A percentile compares a stretch with the other conserved stretches of the same genome.
Evolutionary conservation across 2,329 filamentous ascomycete species (phyloP).

Genomic region (Monilinia aucupariae): DNA sequence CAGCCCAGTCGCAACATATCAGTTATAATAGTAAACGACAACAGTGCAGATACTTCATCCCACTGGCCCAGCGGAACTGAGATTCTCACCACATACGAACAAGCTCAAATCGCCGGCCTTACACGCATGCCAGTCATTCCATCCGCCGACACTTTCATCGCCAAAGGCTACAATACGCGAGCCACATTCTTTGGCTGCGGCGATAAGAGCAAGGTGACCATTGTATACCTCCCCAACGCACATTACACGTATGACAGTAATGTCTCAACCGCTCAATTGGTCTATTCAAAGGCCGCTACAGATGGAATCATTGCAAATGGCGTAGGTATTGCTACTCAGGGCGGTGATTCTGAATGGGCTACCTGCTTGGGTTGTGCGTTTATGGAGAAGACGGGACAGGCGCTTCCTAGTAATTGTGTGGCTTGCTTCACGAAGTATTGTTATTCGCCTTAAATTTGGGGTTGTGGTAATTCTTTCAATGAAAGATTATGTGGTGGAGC

Average conservation of each 20-base stretch:
- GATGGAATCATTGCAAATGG: conserved; percentile 40
- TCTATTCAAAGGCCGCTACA: conserved; percentile 36
- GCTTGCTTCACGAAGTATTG: conserved; percentile 41
- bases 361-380: conserved; percentile 42
- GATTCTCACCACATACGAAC: conserved; percentile 34
- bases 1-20: conserved; percentile 38
- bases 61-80: conserved; percentile 40
- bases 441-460: conserved; percentile 19
- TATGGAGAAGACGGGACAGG: conserved; percentile 33
- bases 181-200: conserved; percentile 43
- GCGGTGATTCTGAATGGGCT: conserved; percentile 34
- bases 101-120: conserved; percentile 22
- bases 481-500: neutral
- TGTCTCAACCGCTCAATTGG: conserved; percentile 32
- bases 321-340: conserved; percentile 37
- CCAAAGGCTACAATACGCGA: conserved; percentile 27
- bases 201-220: conserved; percentile 27
- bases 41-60: conserved; percentile 40
- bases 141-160: conserved; percentile 33
- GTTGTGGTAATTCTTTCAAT: neutral
- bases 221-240: conserved; percentile 40
- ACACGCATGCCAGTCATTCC: conserved; percentile 44
- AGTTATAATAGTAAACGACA: conserved; percentile 43
- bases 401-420: conserved; percentile 35
- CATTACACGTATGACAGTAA: conserved; percentile 37